A percentile compares a stretch with the other conserved stretches of the same genome.
phyloP scores from a whole-genome alignment of 1,139 yeast genomes.

The Suhomyces atakaporum region DNA sequence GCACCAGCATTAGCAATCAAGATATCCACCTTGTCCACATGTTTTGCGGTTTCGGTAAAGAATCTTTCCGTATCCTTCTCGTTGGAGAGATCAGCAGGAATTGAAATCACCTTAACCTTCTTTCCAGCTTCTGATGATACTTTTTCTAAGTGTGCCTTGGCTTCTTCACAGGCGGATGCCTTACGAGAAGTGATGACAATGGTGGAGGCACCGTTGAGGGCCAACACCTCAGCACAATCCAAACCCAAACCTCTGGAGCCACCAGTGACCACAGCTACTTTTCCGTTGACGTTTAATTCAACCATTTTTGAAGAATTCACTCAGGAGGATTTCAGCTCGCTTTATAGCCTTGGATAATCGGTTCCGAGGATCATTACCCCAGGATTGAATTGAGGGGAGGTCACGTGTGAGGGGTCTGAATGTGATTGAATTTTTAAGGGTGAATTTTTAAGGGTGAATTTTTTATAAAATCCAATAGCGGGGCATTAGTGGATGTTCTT shows the following conservation, averaged over 20 bases:
- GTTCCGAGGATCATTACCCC: constrained; percentile 1
- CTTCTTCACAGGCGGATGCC: constrained; percentile 61
- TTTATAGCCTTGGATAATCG: constrained; percentile 1
- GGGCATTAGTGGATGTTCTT: no score
- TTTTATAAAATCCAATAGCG: no score
- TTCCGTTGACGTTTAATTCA: constrained; percentile 57
- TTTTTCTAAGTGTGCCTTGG: constrained; percentile 53
- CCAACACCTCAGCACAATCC: constrained; percentile 66
- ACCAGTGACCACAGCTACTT: constrained; percentile 75
- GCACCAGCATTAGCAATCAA: constrained; percentile 82
- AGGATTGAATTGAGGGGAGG: background rate
- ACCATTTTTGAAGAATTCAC: constrained; percentile 44
- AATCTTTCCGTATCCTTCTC: constrained; percentile 54
- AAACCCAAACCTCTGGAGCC: constrained; percentile 78
- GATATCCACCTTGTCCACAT: constrained; percentile 55
- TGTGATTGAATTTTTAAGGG: background rate
- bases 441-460: background rate
- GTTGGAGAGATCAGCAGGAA: constrained; percentile 63
- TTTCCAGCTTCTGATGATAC: constrained; percentile 45
- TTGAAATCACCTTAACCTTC: constrained; percentile 48
- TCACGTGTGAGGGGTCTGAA: background rate
- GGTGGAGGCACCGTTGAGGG: constrained; percentile 62
- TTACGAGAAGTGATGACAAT: constrained; percentile 72
- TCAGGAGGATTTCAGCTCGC: background rate
- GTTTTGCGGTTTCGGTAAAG: constrained; percentile 41